Conservation (phyloP, 2,329 filamentous ascomycete species). For the Diaporthe eres region DNA sequence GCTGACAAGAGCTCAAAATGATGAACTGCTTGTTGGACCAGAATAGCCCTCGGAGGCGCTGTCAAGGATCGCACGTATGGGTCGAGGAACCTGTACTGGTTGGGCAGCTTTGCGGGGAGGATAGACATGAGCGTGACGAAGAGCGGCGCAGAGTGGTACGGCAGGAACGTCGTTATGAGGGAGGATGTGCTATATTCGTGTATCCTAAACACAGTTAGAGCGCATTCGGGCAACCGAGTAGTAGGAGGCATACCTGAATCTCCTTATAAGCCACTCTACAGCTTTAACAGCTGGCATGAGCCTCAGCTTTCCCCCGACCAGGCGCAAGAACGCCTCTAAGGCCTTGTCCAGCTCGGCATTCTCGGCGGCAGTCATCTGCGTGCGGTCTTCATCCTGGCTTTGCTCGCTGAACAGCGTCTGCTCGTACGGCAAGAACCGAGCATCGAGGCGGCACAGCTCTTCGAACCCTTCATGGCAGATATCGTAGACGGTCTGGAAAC, state of each 20-base stretch:
- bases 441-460: conserved; percentile 90
- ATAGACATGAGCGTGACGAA: conserved; percentile 92
- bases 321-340: conserved; percentile 85
- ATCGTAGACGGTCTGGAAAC: conserved; percentile 88
- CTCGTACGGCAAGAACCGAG: conserved; percentile 81
- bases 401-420: conserved; percentile 92
- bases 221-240: conserved; percentile 23
- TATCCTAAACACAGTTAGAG: conserved; percentile 67
- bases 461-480: conserved; percentile 92
- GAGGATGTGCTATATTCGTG: conserved; percentile 90
- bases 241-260: conserved; percentile 77
- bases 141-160: conserved; percentile 88
- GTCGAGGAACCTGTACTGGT: conserved; percentile 84
- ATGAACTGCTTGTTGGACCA: conserved; percentile 87
- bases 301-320: conserved; percentile 82
- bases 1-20: conserved; percentile 81
- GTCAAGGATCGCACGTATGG: conserved; percentile 87
- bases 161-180: conserved; percentile 88
- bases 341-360: conserved; percentile 85
- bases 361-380: conserved; percentile 84
- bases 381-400: conserved; percentile 89
- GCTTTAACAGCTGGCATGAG: conserved; percentile 91
- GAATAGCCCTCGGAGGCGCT: conserved; percentile 81
- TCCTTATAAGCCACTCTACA: conserved; percentile 92
- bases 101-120: conserved; percentile 80